Evolutionary conservation across 2,329 filamentous ascomycete genomes (phyloP), one percentile per base, ranked within the genome.

Genomic region (Beauveria medogensis): DNA sequence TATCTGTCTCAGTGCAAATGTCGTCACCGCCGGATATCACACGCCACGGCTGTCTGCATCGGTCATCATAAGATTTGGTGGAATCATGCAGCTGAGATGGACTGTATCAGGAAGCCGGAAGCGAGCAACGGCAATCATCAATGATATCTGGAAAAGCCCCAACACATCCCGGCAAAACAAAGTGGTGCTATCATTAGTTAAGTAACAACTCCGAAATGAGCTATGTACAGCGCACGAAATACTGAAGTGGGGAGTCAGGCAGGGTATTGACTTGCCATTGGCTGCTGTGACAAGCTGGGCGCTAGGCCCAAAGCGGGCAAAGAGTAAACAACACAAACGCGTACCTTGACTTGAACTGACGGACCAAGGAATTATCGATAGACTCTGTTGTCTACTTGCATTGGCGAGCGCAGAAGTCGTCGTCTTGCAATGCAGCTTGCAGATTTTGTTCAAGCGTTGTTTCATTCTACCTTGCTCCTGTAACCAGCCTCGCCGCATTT

Each of bases 311-410:
- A 73, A 71, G 41, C 62, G 68, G 71, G 66, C 64, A 67, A 30
- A 63, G 72, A 77, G 76, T 78, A 78, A 78, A 78, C 75, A 77
- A 74, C 53, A 62, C 56, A 58, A 69, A 71, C 70, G 68, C 69
- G 69, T 67, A 64, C 65, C 64, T 59, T 1, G 14, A 28, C 55
- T 59, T 61, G 54, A 37, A 37, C 34, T 16, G 34, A 37, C 34
- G 34, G 34, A 37, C 61, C 60, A 63, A 18, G 53, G 43, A 47
- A 47, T 60, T 55, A 61, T 52, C 52, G 59, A 55, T 56, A 48
- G 9, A 37, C 30, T 46, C 24, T 20, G 7, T 18, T 26, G 12
- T n/a, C 22, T 18, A 51, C 37, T 48, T 47, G 44, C 28, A 54
- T 28, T 60, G 40, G 50, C 48, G 40, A 24, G 47, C 50, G 40